These are phyloP conservation scores for Kodamaea derodonti DNA, from an alignment of 1,139 yeast genomes.

Conservation along the genomic window DNA sequence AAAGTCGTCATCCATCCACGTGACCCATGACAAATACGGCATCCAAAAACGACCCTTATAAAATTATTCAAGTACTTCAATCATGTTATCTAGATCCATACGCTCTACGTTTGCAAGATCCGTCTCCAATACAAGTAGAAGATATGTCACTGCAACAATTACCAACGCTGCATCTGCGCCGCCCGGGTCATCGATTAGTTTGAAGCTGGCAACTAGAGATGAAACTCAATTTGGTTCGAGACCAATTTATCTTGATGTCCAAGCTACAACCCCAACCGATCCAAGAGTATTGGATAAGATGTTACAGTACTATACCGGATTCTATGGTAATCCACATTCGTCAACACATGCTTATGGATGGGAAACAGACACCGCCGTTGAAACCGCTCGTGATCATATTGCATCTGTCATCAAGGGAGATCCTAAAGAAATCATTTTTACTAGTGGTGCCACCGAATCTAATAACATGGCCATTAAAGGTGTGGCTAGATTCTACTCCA, in stretches of 20 bases:
- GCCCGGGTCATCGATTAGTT: slow-evolving; percentile 39
- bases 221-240: slow-evolving; percentile 55
- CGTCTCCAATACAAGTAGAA: background rate
- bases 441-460: slow-evolving; percentile 97
- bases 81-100: background rate
- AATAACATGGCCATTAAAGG: slow-evolving; percentile 95
- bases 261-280: slow-evolving; percentile 97
- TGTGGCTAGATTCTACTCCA: slow-evolving; percentile 86
- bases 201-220: slow-evolving; percentile 46
- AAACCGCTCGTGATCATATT: slow-evolving; percentile 74
- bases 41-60: no score
- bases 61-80: no score
- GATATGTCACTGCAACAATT: background rate
- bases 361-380: slow-evolving; percentile 95
- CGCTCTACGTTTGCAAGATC: background rate
- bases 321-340: slow-evolving; percentile 96
- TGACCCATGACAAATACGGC: background rate
- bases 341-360: slow-evolving; percentile 98
- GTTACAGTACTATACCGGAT: slow-evolving; percentile 88
- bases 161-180: slow-evolving; percentile 19
- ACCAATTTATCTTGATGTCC: slow-evolving; percentile 92
- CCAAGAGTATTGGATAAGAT: slow-evolving; percentile 94
- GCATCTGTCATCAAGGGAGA: slow-evolving; percentile 89
- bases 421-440: slow-evolving; percentile 93
- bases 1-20: no score